Conservation (phyloP, 208 protist species). For the Leishmania major region DNA sequence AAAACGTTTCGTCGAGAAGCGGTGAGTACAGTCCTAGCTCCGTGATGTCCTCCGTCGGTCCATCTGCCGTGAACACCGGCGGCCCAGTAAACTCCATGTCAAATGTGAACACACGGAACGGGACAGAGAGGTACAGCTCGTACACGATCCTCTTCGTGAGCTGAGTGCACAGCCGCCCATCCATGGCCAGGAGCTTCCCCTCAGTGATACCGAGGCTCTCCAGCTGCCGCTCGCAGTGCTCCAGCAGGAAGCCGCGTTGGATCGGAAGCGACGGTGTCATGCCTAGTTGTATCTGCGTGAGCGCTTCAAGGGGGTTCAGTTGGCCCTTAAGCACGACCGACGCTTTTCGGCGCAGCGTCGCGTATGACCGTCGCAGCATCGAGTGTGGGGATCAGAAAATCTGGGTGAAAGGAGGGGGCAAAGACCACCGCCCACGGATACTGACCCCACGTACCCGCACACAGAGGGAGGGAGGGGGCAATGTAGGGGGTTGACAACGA, state of each 20-base stretch:
- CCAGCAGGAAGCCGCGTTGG: slow-evolving; percentile 82
- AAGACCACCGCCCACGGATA: neutral
- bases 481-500: neutral
- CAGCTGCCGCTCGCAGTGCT: slow-evolving; percentile 74
- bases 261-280: slow-evolving; percentile 65
- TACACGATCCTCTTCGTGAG: slow-evolving; percentile 74
- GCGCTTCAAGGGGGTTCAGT: slow-evolving; percentile 70
- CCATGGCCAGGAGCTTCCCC: slow-evolving; percentile 83
- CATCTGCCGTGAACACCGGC: slow-evolving; percentile 81
- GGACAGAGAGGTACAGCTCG: slow-evolving; percentile 85
- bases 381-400: neutral
- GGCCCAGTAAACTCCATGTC: slow-evolving; percentile 91
- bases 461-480: neutral
- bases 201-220: slow-evolving; percentile 74
- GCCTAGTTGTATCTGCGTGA: slow-evolving; percentile 87
- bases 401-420: neutral
- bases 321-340: slow-evolving; percentile 12
- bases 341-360: slow-evolving; percentile 6
- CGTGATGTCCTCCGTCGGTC: slow-evolving; percentile 89
- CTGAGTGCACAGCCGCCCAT: slow-evolving; percentile 61
- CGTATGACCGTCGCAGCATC: slow-evolving; percentile 7
- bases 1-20: slow-evolving; percentile 66
- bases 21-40: slow-evolving; percentile 88
- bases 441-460: neutral
- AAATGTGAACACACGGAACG: slow-evolving; percentile 87